Evolutionary conservation across 2,329 filamentous ascomycete genomes (phyloP), one percentile per base, ranked within the genome.

Genomic region (Fusarium zealandicum): DNA sequence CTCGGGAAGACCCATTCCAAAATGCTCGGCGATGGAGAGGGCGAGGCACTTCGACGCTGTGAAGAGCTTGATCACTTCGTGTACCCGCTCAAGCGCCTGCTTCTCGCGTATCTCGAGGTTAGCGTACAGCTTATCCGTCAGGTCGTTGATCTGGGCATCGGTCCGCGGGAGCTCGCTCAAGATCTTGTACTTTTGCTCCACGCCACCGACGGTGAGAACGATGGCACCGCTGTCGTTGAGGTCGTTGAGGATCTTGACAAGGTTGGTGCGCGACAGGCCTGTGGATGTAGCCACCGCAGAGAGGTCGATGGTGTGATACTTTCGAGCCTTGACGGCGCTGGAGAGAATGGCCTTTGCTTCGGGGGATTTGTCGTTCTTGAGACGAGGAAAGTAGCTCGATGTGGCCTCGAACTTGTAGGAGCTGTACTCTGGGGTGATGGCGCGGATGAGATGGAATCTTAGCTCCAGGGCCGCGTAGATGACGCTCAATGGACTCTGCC

Each of bases 391-490:
- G 47, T 80, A 78, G 2, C 43, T 63, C 0, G 58, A 37, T 3
- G 58, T 72, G 11, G 72, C 69, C 38, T 75, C 75, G 60, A 80
- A 88, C 27, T 75, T 76, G 67, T 87, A 87, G 1, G 76, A 73
- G 7, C 76, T 80, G 54, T 86, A 88, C 33, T 85, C 80, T 0
- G 79, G 82, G 0, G 79, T 87, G 14, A 78, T 80, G 13, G 80
- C 83, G 17, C 85, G 77, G 25, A 88, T 75, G 0, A 87, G 72
- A 0, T 74, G 74, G 54, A 84, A 86, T 3, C 78, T 80, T 5
- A 88, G 73, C 64, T 88, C 85, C 1, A 88, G 72, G n/a, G 82
- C 78, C 0, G 84, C 82, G 44, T 85, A 84, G 13, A 87, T 77
- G 43, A 82, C 80, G 32, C 73, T 72, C 6, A 87, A 71, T 0